A percentile compares a stretch with the other conserved stretches of the same genome.
Conservation (phyloP, 805 yeast genomes). For the Spathaspora boniae region DNA sequence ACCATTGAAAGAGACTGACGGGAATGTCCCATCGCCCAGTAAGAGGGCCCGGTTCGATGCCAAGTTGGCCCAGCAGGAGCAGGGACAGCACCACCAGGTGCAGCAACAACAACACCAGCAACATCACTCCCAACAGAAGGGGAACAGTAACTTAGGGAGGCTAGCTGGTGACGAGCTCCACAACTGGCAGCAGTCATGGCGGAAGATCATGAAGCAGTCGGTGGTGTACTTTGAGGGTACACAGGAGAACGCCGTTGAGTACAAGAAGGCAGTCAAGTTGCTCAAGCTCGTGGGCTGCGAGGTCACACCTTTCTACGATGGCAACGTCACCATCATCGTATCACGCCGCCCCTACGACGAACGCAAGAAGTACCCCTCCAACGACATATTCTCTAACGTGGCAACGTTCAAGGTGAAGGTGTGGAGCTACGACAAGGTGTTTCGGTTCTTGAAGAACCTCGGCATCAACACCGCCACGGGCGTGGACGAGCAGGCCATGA, state of each 20-base stretch:
- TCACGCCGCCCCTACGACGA: constrained; percentile 54
- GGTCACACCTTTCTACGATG: constrained; percentile 45
- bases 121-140: constrained; percentile 7
- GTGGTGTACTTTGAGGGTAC: constrained; percentile 60
- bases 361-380: constrained; percentile 39
- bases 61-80: neutral
- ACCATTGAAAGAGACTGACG: constrained; percentile 40
- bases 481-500: constrained; percentile 18
- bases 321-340: constrained; percentile 71
- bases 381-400: constrained; percentile 68
- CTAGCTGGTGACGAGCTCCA: constrained; percentile 45
- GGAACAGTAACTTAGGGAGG: constrained; percentile 20
- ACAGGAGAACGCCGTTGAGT: constrained; percentile 35
- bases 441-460: constrained; percentile 69
- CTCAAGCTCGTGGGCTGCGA: constrained; percentile 48
- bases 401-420: constrained; percentile 62
- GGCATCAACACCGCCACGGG: constrained; percentile 25
- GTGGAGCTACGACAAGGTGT: constrained; percentile 85
- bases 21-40: constrained; percentile 37
- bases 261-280: constrained; percentile 40
- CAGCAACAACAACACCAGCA: neutral
- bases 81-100: constrained; percentile 1
- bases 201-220: constrained; percentile 54
- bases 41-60: constrained; percentile 26
- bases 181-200: constrained; percentile 68